Base-by-base conservation (phyloP, 306 rosid species). In the Aeschynomene evenia region DNA sequence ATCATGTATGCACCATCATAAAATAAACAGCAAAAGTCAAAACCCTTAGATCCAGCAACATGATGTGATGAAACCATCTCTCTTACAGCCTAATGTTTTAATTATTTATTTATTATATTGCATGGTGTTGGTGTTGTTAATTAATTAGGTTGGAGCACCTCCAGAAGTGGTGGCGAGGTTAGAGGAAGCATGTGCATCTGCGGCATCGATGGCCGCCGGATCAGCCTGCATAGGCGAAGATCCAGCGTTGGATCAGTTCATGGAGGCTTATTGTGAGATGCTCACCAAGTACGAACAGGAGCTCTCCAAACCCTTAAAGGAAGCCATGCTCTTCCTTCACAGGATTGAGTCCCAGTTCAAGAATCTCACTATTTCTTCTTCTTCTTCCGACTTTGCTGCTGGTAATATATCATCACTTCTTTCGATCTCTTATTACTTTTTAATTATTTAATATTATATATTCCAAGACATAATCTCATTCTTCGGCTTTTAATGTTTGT, bases 191-290 rank as follows among this genome's bases (percentile, higher is more conserved):
- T 85, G 96, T 77, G 81, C 84, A 10, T 71, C 91, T 16, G 92
- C 96, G 19, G 87, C 68, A 15, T 37, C 81, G 2, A 70, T 85
- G 78, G 86, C 26, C 1, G 73, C 61, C 36, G 79, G 86, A 42
- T 69, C 85, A 2, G 70, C 82, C 1, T 80, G 91, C 63, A 23
- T 90, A 3, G 99, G 99, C 6, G 95, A 94, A 82, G 99, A 94
- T 91, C 97, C 99, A 20, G 95, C 89, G 6, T 61, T 94, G 71
- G 97, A 94, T 76, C 99, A 94, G 89, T 94, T 94, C 86, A 94
- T 94, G 99, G 99, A 94, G 65, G 99, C 97, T 40, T 94, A 94
- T 42, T 94, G 99, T 71, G 99, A 94, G 91, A 94, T 94, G 99
- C 84, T 94, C 49, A 87, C 82, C 10, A 94, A 94, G 81, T 94